A percentile compares a stretch with the other conserved stretches of the same genome.
phyloP scores from a whole-genome alignment of 495 filamentous ascomycete species.

The Penicilliopsis zonata region DNA sequence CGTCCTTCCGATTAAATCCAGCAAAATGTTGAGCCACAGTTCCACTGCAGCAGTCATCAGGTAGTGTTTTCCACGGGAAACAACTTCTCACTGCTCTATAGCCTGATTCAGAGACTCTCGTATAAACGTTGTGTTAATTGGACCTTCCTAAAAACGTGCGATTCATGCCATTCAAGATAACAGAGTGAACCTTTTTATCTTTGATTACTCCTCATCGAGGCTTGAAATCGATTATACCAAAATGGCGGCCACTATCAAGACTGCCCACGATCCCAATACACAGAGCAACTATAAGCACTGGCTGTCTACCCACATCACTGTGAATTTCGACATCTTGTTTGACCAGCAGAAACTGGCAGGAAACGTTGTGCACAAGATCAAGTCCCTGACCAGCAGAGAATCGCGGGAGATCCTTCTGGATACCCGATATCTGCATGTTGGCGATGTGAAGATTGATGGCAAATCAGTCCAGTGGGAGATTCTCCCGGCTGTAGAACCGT shows the following conservation, averaged over 20 bases:
- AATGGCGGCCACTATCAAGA: slow-evolving; percentile 38
- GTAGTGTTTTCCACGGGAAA: too few relatives aligned
- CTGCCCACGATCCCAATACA: slow-evolving; percentile 76
- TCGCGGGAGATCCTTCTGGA: slow-evolving; percentile 74
- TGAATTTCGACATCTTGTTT: slow-evolving; percentile 73
- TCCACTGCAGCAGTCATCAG: too few relatives aligned
- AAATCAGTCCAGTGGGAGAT: slow-evolving; percentile 53
- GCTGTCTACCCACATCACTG: slow-evolving; percentile 65
- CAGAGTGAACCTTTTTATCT: too few relatives aligned
- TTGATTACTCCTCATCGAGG: too few relatives aligned
- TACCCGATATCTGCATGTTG: slow-evolving; percentile 66
- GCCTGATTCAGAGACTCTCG: too few relatives aligned
- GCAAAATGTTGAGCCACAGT: too few relatives aligned
- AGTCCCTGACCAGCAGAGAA: slow-evolving; percentile 54
- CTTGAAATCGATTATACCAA: slow-evolving; percentile 10
- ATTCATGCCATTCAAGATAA: too few relatives aligned
- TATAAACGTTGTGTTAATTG: too few relatives aligned
- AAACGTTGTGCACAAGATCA: slow-evolving; percentile 60
- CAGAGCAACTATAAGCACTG: slow-evolving; percentile 83
- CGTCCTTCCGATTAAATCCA: too few relatives aligned
- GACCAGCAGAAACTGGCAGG: slow-evolving; percentile 60
- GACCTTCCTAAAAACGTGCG: too few relatives aligned
- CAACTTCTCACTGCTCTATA: too few relatives aligned
- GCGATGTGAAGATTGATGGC: slow-evolving; percentile 51
- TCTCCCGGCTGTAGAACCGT: slow-evolving; percentile 55